Evolutionary conservation across 2,329 filamentous ascomycete genomes (phyloP).

Genomic region (Tolypocladium album): DNA sequence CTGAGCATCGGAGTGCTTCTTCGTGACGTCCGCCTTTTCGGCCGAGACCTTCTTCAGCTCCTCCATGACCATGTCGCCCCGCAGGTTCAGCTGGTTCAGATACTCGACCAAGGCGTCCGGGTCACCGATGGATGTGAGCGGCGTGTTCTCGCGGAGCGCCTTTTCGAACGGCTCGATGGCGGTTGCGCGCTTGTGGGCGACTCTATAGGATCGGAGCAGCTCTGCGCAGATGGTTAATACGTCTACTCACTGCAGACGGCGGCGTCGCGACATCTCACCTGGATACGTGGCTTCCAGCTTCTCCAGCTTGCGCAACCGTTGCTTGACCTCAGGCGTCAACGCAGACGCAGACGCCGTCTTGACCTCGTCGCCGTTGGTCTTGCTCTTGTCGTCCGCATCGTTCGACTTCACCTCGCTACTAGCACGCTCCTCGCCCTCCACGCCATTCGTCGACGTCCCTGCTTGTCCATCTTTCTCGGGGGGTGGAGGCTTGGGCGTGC

Average conservation of each 20-base stretch:
- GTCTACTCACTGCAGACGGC: not conserved
- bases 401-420: constrained; percentile 10
- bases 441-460: constrained; percentile 5
- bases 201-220: constrained; percentile 79
- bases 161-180: constrained; percentile 91
- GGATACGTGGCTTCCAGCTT: constrained; percentile 82
- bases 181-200: constrained; percentile 77
- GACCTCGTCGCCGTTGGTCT: constrained; percentile 6
- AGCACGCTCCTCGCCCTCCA: constrained; percentile 13
- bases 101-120: constrained; percentile 81
- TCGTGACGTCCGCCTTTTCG: constrained; percentile 72
- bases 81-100: constrained; percentile 72
- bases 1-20: constrained; percentile 60
- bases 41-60: constrained; percentile 79
- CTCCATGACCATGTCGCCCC: constrained; percentile 86
- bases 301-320: constrained; percentile 74
- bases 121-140: constrained; percentile 78
- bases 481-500: constrained; percentile 41
- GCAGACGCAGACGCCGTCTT: constrained; percentile 6
- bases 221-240: constrained; percentile 37
- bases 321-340: constrained; percentile 62
- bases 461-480: constrained; percentile 20
- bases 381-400: constrained; percentile 6
- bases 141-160: constrained; percentile 82
- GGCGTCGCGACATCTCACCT: constrained; percentile 37